A percentile compares a stretch with the other conserved stretches of the same genome.
Evolutionary conservation across 2,329 filamentous ascomycete species (phyloP).

Genomic region (Ceratocystis albifundus): DNA sequence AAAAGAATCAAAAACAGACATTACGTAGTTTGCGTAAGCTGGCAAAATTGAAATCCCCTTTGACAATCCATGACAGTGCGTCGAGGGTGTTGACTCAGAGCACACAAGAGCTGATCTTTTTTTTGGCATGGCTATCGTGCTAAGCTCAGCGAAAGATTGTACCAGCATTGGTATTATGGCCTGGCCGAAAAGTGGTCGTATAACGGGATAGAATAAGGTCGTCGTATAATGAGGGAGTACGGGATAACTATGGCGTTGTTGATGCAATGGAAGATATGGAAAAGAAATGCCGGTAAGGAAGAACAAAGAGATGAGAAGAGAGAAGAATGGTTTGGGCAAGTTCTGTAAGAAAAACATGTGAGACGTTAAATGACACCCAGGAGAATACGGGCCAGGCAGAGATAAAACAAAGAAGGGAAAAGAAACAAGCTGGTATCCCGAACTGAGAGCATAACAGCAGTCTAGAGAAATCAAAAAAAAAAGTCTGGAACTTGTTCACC

Average conservation of each 20-base stretch:
- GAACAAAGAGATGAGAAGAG: neutral
- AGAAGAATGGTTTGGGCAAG: neutral
- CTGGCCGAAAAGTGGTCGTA: neutral
- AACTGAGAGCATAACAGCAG: neutral
- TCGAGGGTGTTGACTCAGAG: neutral
- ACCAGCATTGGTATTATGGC: neutral
- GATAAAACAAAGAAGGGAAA: slow-evolving; percentile 24
- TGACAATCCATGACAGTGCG: too few species aligned
- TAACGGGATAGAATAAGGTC: neutral
- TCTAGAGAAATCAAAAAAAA: neutral
- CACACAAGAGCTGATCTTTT: neutral
- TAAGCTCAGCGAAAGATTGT: neutral
- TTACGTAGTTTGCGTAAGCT: neutral
- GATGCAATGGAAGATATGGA: neutral
- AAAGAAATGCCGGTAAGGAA: neutral
- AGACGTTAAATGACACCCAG: slow-evolving; percentile 8
- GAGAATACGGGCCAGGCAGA: slow-evolving; percentile 11
- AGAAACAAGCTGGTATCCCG: slow-evolving; percentile 28
- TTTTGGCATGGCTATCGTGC: neutral
- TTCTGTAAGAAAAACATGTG: neutral
- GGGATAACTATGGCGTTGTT: neutral
- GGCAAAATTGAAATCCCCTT: neutral
- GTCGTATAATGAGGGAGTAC: neutral
- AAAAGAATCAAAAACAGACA: neutral
- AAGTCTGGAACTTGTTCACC: neutral